Evolutionary conservation across 768 basidiomycete genomes (phyloP), one percentile per base, ranked within the genome.

Genomic region (Amyloporia xantha): DNA sequence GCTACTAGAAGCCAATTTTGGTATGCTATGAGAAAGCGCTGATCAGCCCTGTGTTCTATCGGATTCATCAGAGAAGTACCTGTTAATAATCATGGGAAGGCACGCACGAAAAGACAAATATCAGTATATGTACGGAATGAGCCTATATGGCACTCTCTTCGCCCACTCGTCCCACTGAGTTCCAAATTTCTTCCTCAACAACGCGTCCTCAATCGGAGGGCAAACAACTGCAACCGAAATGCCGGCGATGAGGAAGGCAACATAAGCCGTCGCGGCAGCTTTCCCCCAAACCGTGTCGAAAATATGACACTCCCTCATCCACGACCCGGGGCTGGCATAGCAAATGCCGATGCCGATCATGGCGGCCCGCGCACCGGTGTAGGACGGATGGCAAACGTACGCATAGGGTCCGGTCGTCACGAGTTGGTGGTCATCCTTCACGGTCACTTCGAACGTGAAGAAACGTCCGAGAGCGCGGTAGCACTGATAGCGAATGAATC

Each of bases 321-420:
- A 48, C 2, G 43, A 44, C n/a, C 52, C 55, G 5, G 20, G 49
- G 6, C 25, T 26, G 3, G 23, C n/a, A 15, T 28, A 11, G 21
- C 25, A 28, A 20, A 53, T 12, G 13, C 25, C 28, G 6, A 47
- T 25, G 26, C 55, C 48, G n/a, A 39, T 21, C 3, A 23, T 27
- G 5, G 45, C 15, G 19, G 48, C 15, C 17, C 44, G 36, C 24
- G 13, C 35, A 7, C 25, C 48, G 10, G 43, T 49, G 27, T 62
- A 67, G 15, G 58, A 56, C 2, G 64, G 66, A 43, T 67, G 66
- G 44, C 66, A 59, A 7, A 66, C 51, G 47, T 55, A 23, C 15
- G 51, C 33, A 30, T 67, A 66, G 4, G 62, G 66, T 10, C 62
- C 64, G 9, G 23, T 48, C 21, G 54, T 62, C 48, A 66, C 60